Evolutionary conservation across 2,329 filamentous ascomycete species (phyloP), one percentile per base, ranked within the genome.

Genomic region (Nothomitra cinnamomea): DNA sequence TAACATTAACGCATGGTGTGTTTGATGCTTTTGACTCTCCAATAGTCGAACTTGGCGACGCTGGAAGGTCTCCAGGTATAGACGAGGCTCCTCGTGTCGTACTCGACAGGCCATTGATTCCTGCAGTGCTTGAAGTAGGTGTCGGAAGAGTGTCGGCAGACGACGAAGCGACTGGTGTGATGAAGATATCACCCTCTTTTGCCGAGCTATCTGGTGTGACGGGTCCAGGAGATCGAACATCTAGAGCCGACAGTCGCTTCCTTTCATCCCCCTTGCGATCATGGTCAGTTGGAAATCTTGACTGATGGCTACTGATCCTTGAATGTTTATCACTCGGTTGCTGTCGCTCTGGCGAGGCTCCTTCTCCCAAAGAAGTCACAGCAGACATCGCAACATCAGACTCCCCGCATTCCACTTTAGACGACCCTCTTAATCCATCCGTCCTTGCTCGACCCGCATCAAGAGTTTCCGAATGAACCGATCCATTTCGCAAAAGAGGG

Each of bases 1-100:
- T 76, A 57, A 83, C 77, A 56, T 81, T 76, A 40, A 81, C 74
- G 36, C 75, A 77, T 1, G 86, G 83, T 0, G 86, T 92, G 21
- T 82, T 79, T 53, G 80, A 80, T 43, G 84, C 88, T 60, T 82
- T 81, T 1, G 81, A 49, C 3, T 49, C 76, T 32, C 74, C 79
- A 53, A 78, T 69, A 1, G 83, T 88, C 4, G 86, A 90, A 7
- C 72, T 76, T 22, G 77, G 77, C 8, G 69, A 71, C 36, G 69
- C 45, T 35, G 45, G 45, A 19, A 49, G 22, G 6, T 49, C 24
- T 24, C 45, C 45, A 6, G 24, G n/a, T 2, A 35, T 35, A 32
- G 45, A 35, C 15, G 45, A 15, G 13, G 12, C 45, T 6, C 19
- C 13, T 49, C 32, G 45, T 1, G 45, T 49, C 24, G 15, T 24